phyloP scores from a whole-genome alignment of 2,329 filamentous ascomycete species.

The Hypoxylon sp. region DNA sequence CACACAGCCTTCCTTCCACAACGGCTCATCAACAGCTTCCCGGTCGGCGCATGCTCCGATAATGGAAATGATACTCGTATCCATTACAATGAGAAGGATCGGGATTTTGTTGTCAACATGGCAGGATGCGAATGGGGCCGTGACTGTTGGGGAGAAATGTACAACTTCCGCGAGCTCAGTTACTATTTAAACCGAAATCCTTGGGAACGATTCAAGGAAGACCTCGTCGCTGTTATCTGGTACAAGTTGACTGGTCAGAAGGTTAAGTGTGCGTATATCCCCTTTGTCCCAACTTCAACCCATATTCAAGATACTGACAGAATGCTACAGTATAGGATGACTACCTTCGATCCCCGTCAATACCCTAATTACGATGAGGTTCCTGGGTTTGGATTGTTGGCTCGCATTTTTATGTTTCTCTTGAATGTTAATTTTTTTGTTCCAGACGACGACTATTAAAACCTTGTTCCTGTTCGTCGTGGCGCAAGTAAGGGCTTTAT shows the following conservation, averaged over 20 bases:
- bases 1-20: conserved; percentile 92
- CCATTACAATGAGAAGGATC: conserved; percentile 87
- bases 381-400: conserved; percentile 16
- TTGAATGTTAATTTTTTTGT: conserved; percentile 31
- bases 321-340: conserved; percentile 42
- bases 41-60: conserved; percentile 87
- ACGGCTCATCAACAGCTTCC: conserved; percentile 94
- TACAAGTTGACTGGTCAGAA: conserved; percentile 74
- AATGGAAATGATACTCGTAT: conserved; percentile 80
- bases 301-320: conserved; percentile 23
- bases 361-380: conserved; percentile 27
- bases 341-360: conserved; percentile 24
- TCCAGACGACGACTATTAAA: conserved; percentile 14
- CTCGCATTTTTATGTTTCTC: conserved; percentile 20
- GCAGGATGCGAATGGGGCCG: conserved; percentile 97
- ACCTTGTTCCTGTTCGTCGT: conserved; percentile 14
- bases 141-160: conserved; percentile 99
- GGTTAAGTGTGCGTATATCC: conserved; percentile 61
- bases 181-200: conserved; percentile 87
- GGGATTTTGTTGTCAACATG: conserved; percentile 98
- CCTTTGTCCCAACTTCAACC: not conserved
- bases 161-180: conserved; percentile 91
- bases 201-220: conserved; percentile 84
- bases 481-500: conserved; percentile 27
- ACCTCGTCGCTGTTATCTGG: conserved; percentile 73